A percentile compares a stretch with the other conserved stretches of the same genome.
Evolutionary conservation across 2,329 filamentous ascomycete genomes (phyloP).

Genomic region (Incumbomyces lentus): DNA sequence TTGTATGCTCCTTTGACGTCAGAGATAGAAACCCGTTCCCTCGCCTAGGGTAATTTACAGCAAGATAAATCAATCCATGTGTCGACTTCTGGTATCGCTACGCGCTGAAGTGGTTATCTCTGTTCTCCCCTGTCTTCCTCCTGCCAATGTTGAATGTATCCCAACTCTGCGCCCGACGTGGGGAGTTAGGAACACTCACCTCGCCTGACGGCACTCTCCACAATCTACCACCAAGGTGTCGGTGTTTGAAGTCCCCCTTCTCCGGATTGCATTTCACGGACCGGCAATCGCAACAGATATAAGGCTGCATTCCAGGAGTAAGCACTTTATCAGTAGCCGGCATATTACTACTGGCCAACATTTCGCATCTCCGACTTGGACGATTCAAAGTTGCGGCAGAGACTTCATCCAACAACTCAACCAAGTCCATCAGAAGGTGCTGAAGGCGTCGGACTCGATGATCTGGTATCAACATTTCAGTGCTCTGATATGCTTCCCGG

Average conservation of each 20-base stretch:
- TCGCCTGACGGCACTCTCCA: not conserved
- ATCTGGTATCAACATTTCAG: not conserved
- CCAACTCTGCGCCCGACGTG: not conserved
- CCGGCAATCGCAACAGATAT: not conserved
- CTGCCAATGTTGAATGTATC: not conserved
- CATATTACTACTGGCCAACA: not conserved
- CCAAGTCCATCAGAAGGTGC: not conserved
- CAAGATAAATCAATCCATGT: too few relatives aligned
- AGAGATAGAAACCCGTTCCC: too few relatives aligned
- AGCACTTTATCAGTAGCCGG: not conserved
- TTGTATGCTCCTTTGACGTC: too few relatives aligned
- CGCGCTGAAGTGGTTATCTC: too few relatives aligned
- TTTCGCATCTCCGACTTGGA: not conserved
- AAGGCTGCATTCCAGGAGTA: not conserved
- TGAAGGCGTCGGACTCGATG: not conserved
- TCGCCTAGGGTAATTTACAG: too few relatives aligned
- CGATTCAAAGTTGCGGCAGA: not conserved
- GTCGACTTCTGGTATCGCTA: too few relatives aligned
- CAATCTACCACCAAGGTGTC: not conserved
- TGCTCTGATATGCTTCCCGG: constrained; percentile 30
- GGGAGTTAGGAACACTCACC: not conserved
- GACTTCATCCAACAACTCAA: not conserved
- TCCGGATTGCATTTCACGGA: not conserved
- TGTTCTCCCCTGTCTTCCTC: too few relatives aligned
- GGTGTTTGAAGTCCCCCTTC: not conserved